Evolutionary conservation across 495 filamentous ascomycete genomes (phyloP).

Genomic region (Oleoguttula mirabilis): DNA sequence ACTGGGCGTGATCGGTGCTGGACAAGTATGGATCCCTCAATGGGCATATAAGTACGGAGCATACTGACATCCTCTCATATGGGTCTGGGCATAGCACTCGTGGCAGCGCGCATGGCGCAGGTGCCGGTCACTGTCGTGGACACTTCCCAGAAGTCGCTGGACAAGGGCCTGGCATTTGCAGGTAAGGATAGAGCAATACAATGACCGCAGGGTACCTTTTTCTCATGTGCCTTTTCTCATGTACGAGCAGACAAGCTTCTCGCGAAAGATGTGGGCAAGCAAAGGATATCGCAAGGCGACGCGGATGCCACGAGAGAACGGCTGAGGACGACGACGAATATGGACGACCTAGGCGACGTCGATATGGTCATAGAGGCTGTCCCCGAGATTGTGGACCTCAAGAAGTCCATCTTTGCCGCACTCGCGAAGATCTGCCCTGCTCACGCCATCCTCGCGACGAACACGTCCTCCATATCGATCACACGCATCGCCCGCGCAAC

Average conservation of each 20-base stretch:
- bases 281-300: conserved; percentile 64
- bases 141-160: conserved; percentile 68
- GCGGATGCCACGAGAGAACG: conserved; percentile 58
- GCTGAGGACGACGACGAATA: conserved; percentile 54
- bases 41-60: background rate
- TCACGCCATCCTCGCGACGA: conserved; percentile 88
- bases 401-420: conserved; percentile 71
- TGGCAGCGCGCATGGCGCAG: conserved; percentile 73
- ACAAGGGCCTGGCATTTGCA: conserved; percentile 85
- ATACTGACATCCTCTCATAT: conserved; percentile 21
- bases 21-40: conserved; percentile 33
- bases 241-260: conserved; percentile 76
- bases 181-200: too few relatives aligned
- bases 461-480: conserved; percentile 95
- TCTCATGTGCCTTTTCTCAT: too few relatives aligned
- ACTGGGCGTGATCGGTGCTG: conserved; percentile 86
- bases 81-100: conserved; percentile 93
- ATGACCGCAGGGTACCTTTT: too few relatives aligned
- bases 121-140: conserved; percentile 84
- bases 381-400: conserved; percentile 81
- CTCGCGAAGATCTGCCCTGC: conserved; percentile 74
- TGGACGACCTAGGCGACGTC: conserved; percentile 69
- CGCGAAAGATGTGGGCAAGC: conserved; percentile 79
- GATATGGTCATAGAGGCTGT: conserved; percentile 98
- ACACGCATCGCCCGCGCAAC: conserved; percentile 88